These are phyloP conservation scores for Apophysomyces ossiformis DNA, from an alignment of 371 early-diverging fungal genomes.

Conservation along the genomic window DNA sequence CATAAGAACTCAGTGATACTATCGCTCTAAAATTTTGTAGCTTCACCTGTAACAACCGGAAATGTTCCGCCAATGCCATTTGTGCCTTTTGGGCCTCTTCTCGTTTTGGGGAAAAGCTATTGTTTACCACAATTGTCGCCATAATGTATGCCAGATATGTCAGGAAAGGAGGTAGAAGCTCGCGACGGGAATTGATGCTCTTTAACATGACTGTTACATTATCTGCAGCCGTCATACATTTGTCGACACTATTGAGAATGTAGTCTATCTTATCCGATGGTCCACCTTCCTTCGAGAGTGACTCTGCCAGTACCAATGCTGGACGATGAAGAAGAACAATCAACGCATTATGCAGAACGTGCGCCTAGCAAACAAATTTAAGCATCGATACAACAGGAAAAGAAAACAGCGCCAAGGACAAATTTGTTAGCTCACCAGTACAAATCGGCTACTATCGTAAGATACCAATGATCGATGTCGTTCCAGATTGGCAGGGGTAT, in stretches of 20 bases:
- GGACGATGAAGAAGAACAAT: conserved; percentile 16
- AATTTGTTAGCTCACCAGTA: neutral
- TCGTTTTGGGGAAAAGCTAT: conserved; percentile 14
- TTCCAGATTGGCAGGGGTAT: conserved; percentile 17
- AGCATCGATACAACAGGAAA: no score
- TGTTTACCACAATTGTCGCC: conserved; percentile 12
- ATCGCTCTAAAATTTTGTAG: neutral
- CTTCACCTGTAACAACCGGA: conserved; percentile 17
- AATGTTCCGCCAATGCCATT: conserved; percentile 12
- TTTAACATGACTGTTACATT: conserved; percentile 18
- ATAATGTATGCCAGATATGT: conserved; percentile 15
- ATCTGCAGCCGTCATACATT: conserved; percentile 17
- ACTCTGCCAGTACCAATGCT: conserved; percentile 13
- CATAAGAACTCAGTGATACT: neutral
- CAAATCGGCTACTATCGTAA: conserved; percentile 1
- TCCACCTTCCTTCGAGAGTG: neutral
- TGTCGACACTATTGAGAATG: conserved; percentile 16
- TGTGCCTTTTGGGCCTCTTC: conserved; percentile 15
- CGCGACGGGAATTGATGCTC: conserved; percentile 10
- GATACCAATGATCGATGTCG: neutral
- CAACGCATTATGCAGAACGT: conserved; percentile 16
- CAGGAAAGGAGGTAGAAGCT: conserved; percentile 15
- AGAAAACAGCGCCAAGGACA: no score
- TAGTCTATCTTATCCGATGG: conserved; percentile 13
- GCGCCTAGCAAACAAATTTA: neutral